A percentile compares a stretch with the other conserved stretches of the same genome.
Evolutionary conservation across 192 early-diverging fungal genomes (phyloP).

Genomic region (Obelidium mucronatum): DNA sequence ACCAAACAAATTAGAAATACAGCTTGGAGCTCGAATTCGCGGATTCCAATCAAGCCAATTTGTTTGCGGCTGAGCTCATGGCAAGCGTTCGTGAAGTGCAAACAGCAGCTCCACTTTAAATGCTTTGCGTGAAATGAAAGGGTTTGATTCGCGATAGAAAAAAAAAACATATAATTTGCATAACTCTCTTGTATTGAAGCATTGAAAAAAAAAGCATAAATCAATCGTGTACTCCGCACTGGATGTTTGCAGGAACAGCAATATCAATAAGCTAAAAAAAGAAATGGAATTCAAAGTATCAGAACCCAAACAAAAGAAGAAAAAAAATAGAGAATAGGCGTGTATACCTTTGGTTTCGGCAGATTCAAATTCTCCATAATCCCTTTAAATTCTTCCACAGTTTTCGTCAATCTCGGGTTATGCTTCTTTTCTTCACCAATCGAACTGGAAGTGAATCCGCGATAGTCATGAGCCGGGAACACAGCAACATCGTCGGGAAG

Average conservation of each 20-base stretch:
- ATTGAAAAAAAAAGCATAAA: background rate
- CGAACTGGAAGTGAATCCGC: conserved; percentile 13
- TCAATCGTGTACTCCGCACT: conserved; percentile 12
- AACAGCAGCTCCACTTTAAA: too few species aligned
- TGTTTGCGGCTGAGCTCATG: too few species aligned
- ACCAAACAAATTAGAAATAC: too few species aligned
- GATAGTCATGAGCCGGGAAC: conserved; percentile 41
- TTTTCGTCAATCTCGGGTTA: conserved; percentile 39
- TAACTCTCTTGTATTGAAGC: too few species aligned
- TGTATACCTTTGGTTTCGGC: conserved; percentile 28
- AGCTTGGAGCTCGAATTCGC: too few species aligned
- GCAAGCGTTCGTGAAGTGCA: too few species aligned
- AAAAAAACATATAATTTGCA: too few species aligned
- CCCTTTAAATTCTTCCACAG: conserved; percentile 32
- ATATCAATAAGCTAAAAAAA: conserved; percentile 19
- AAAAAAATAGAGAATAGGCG: background rate
- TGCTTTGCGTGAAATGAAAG: too few species aligned
- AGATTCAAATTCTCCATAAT: conserved; percentile 37
- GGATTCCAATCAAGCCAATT: too few species aligned
- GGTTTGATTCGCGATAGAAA: too few species aligned
- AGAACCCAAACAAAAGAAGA: background rate
- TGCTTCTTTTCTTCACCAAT: conserved; percentile 38
- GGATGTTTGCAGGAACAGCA: conserved; percentile 17
- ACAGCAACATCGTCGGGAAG: conserved; percentile 32
- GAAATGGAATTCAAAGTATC: background rate